A percentile compares a stretch with the other conserved stretches of the same genome.
Conservation (phyloP, 345 rosid genomes). For the Arabidopsis thaliana region TAIR10.1 NC_003071.7:14365001-14365500, state of each 20-base stretch:
- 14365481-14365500: slow-evolving; percentile 40
- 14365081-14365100: slow-evolving; percentile 18
- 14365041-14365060: slow-evolving; percentile 43
- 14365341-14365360: slow-evolving; percentile 39
- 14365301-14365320: slow-evolving; percentile 24
- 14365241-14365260: slow-evolving; percentile 32
- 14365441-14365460: slow-evolving; percentile 47
- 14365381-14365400: slow-evolving; percentile 41
- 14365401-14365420: slow-evolving; percentile 30
- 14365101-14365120: background rate
- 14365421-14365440: slow-evolving; percentile 35
- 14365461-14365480: slow-evolving; percentile 33
- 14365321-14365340: background rate
- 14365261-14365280: slow-evolving; percentile 21
- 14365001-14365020: slow-evolving; percentile 33
- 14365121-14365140: background rate
- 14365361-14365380: slow-evolving; percentile 43
- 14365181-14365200: slow-evolving; percentile 35
- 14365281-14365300: slow-evolving; percentile 37
- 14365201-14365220: slow-evolving; percentile 42
- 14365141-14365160: slow-evolving; percentile 14
- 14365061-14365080: slow-evolving; percentile 44
- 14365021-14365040: slow-evolving; percentile 31
- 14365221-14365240: slow-evolving; percentile 37
- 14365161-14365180: slow-evolving; percentile 25